Percentiles rank a stretch among this genome's conserved stretches.
Evolutionary conservation across 495 filamentous ascomycete genomes (phyloP).

Genomic region (Aspergillus diversus): DNA sequence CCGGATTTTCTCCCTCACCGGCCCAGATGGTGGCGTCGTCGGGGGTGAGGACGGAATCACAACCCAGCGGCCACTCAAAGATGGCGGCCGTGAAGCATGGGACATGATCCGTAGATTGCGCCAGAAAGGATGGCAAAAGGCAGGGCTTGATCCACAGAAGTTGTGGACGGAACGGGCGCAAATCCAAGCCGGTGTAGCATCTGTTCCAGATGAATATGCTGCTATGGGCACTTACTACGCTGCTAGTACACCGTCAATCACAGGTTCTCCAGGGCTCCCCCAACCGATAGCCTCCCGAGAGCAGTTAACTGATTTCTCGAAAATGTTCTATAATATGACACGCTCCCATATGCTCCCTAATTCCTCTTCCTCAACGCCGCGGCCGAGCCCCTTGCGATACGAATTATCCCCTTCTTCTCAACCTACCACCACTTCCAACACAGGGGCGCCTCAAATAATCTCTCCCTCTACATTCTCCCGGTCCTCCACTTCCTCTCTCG

Average conservation of each 20-base stretch:
- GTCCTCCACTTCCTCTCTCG: constrained; percentile 28
- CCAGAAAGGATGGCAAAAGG: constrained; percentile 55
- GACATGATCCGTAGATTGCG: constrained; percentile 56
- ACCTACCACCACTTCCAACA: constrained; percentile 4
- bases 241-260: background rate
- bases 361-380: constrained; percentile 22
- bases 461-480: constrained; percentile 20
- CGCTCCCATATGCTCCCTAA: constrained; percentile 37
- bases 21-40: constrained; percentile 54
- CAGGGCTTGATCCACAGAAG: constrained; percentile 48
- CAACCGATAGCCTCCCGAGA: constrained; percentile 15
- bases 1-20: constrained; percentile 54
- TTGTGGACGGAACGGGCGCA: constrained; percentile 55
- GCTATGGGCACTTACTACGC: constrained; percentile 20
- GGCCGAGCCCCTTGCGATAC: constrained; percentile 36
- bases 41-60: constrained; percentile 55
- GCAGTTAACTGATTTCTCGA: constrained; percentile 39
- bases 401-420: constrained; percentile 25
- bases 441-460: constrained; percentile 14
- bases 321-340: constrained; percentile 46
- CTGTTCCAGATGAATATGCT: constrained; percentile 30
- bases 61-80: constrained; percentile 50
- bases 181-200: constrained; percentile 40
- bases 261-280: constrained; percentile 11
- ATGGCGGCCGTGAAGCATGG: constrained; percentile 59